Percentiles rank a stretch among this genome's conserved stretches.
phyloP scores from a whole-genome alignment of 306 rosid species.

The Leucaena leucocephala region DNA sequence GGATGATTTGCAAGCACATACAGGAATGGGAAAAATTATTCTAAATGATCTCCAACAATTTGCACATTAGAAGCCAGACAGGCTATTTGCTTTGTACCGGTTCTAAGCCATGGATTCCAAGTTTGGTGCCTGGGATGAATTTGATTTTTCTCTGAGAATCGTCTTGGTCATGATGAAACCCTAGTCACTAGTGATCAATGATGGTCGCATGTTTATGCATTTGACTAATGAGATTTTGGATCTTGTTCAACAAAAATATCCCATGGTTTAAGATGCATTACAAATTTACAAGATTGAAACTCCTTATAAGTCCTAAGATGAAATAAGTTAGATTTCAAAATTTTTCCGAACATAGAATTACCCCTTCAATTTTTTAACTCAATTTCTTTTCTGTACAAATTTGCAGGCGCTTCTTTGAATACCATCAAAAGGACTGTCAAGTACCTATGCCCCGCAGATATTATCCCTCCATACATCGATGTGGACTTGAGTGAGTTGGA shows the following conservation, averaged over 20 bases:
- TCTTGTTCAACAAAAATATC: background rate
- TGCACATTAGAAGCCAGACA: background rate
- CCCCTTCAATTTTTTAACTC: background rate
- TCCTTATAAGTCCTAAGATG: background rate
- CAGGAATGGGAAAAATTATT: background rate
- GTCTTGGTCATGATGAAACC: background rate
- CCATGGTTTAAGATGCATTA: background rate
- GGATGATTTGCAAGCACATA: background rate
- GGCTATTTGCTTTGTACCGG: background rate
- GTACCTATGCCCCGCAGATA: slow-evolving; percentile 85
- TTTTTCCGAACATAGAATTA: background rate
- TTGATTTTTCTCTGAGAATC: background rate
- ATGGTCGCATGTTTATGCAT: background rate
- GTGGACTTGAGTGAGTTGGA: slow-evolving; percentile 94
- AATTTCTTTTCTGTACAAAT: slow-evolving; percentile 26
- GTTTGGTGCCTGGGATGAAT: background rate
- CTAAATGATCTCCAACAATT: background rate
- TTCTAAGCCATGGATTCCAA: background rate
- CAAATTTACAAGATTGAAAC: background rate
- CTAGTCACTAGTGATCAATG: background rate
- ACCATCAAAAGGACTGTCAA: slow-evolving; percentile 81
- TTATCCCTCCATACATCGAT: slow-evolving; percentile 87
- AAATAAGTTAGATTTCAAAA: background rate
- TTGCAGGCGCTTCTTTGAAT: slow-evolving; percentile 78
- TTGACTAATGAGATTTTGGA: background rate